phyloP scores from a whole-genome alignment of 805 yeast genomes.

The Wickerhamiella slavikovae region DNA sequence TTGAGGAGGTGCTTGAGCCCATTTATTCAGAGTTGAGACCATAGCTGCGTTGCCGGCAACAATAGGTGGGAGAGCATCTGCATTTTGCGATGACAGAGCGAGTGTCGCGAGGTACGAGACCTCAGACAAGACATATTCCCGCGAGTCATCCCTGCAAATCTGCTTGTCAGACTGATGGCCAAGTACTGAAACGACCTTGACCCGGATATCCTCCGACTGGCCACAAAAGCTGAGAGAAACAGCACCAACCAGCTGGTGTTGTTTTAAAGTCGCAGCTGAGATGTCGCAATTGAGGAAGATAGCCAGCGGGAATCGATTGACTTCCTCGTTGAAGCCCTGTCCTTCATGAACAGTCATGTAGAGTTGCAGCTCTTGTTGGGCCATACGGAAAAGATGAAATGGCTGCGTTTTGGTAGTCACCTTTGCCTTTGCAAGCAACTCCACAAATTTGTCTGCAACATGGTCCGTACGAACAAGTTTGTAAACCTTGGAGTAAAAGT shows the following conservation, averaged over 20 bases:
- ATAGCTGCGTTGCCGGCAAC: constrained; percentile 15
- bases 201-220: constrained; percentile 11
- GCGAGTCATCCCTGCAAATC: constrained; percentile 18
- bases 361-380: constrained; percentile 11
- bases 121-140: constrained; percentile 21
- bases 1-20: constrained; percentile 11
- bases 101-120: constrained; percentile 19
- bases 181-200: constrained; percentile 10
- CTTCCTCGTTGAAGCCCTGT: constrained; percentile 16
- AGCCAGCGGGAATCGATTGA: constrained; percentile 34
- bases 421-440: constrained; percentile 43
- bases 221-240: constrained; percentile 26
- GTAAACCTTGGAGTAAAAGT: constrained; percentile 8
- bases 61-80: constrained; percentile 13
- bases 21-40: constrained; percentile 10
- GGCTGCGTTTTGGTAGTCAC: constrained; percentile 63
- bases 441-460: constrained; percentile 26
- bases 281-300: constrained; percentile 41
- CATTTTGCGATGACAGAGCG: constrained; percentile 20
- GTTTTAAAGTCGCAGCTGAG: constrained; percentile 19
- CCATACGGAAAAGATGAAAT: constrained; percentile 57
- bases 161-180: constrained; percentile 11
- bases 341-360: constrained; percentile 21
- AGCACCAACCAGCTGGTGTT: constrained; percentile 25
- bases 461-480: constrained; percentile 11